phyloP scores from a whole-genome alignment of 129 eudicot genomes.

The Pseudognaphalium luteoalbum region DNA sequence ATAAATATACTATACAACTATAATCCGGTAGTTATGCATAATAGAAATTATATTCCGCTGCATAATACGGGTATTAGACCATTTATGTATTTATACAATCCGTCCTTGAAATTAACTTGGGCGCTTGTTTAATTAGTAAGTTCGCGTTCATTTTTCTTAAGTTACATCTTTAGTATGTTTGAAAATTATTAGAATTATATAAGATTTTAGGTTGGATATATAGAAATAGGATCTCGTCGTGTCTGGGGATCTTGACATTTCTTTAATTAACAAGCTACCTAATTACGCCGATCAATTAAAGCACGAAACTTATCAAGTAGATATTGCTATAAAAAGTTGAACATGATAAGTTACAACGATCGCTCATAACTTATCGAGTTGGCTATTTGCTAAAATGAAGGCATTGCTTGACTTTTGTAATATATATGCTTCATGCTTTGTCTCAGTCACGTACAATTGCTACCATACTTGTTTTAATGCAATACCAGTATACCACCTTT shows the following conservation, averaged over 20 bases:
- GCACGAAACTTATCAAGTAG: not conserved
- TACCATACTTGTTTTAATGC: not conserved
- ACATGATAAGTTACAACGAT: not conserved
- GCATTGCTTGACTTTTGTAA: too few species aligned
- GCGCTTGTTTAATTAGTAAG: not conserved
- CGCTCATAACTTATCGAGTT: too few species aligned
- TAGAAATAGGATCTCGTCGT: not conserved
- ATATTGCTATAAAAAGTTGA: constrained; percentile 1
- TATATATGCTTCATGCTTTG: too few species aligned
- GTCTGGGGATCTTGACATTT: not conserved
- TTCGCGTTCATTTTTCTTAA: not conserved
- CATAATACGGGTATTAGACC: too few species aligned
- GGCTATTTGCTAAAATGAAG: too few species aligned
- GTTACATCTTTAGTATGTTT: not conserved
- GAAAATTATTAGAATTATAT: not conserved
- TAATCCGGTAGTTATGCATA: too few species aligned
- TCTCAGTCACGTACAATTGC: too few species aligned
- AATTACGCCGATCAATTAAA: not conserved
- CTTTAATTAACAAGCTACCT: not conserved
- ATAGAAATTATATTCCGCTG: too few species aligned
- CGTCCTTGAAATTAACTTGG: not conserved
- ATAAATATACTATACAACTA: too few species aligned
- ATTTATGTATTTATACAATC: too few species aligned
- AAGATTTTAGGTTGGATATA: not conserved
- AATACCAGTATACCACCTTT: not conserved